Evolutionary conservation across 208 protist species (phyloP).

Genomic region (Wallacemonas sp.): DNA sequence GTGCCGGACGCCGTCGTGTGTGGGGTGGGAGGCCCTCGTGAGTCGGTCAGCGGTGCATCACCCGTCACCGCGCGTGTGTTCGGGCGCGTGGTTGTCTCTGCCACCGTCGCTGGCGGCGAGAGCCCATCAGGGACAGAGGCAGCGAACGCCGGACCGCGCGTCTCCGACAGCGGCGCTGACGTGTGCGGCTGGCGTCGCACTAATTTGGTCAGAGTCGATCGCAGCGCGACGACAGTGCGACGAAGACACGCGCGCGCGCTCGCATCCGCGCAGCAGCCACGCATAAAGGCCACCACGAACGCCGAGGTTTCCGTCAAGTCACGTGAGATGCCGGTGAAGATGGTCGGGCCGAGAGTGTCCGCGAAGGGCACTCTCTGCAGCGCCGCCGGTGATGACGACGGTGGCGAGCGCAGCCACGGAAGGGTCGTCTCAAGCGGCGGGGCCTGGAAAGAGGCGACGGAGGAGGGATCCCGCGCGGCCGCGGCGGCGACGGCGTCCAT

Average conservation of each 20-base stretch:
- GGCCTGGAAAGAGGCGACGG: neutral
- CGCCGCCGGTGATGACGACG: neutral
- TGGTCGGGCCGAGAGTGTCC: neutral
- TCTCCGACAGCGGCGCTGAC: neutral
- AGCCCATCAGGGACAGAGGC: too few relatives aligned
- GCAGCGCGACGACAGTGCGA: constrained; percentile 21
- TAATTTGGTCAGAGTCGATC: constrained; percentile 13
- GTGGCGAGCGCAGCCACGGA: neutral
- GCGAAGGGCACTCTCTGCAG: neutral
- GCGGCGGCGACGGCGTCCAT: neutral
- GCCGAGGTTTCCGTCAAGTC: neutral
- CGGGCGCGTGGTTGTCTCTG: too few relatives aligned
- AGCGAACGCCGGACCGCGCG: too few relatives aligned
- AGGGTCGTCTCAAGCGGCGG: neutral
- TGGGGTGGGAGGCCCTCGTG: too few relatives aligned
- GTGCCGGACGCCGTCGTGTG: neutral
- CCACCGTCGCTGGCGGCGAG: too few relatives aligned
- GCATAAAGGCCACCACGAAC: constrained; percentile 54
- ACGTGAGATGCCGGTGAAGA: neutral
- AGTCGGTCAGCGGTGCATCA: too few relatives aligned
- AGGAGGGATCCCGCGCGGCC: too few relatives aligned
- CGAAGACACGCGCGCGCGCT: constrained; percentile 31
- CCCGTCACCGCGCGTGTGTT: too few relatives aligned
- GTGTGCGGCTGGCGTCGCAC: neutral
- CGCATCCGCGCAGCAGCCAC: constrained; percentile 30